Base-by-base conservation (phyloP, 2,329 filamentous ascomycete species). In the Ophiostoma triangulosporum region DNA sequence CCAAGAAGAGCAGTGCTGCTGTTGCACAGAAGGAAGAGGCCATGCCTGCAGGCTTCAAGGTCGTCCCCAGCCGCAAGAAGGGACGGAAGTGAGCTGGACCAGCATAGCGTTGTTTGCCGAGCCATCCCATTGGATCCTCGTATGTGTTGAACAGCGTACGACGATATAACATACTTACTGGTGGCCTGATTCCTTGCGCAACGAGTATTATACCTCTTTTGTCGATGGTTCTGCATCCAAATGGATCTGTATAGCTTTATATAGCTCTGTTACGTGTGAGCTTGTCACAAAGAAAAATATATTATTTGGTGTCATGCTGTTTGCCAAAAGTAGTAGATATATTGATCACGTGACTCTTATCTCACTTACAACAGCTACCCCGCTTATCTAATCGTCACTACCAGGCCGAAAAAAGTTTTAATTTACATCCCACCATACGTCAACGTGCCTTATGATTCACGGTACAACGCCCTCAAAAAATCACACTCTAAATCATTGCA, bases 1-100 rank as follows among this genome's bases (percentile, higher is more conserved):
- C 93, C 1, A 97, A 97, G 82, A 96, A 96, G 75, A 85, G 86
- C 53, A 70, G 72, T 48, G 73, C 72, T 57, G 75, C 66, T 49
- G 73, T 72, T 57, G 75, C 62, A 14, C 69, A 71, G 61, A 73
- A 69, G 60, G 70, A 68, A 11, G 62, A 67, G 6, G 58, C 38
- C 29, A 65, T 69, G n/a, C 65, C 70, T 43, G 78, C 74, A 24
- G 76, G 83, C 50, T 97, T 96, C 73, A 93, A 93, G 74, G 87
- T 97, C 52, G 91, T 97, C 11, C 81, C 88, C 14, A 78, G 83
- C 58, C 90, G 93, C 68, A 97, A 96, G 81, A 95, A 95, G 79
- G 83, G 84, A 65, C 50, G 50, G 20, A 51, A 51, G 14, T 51
- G 12, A 33, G 46, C 29, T 31, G 20, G 20, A 27, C 8, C 12